Evolutionary conservation across 495 filamentous ascomycete species (phyloP).

Genomic region (Wilcoxina mikolae): DNA sequence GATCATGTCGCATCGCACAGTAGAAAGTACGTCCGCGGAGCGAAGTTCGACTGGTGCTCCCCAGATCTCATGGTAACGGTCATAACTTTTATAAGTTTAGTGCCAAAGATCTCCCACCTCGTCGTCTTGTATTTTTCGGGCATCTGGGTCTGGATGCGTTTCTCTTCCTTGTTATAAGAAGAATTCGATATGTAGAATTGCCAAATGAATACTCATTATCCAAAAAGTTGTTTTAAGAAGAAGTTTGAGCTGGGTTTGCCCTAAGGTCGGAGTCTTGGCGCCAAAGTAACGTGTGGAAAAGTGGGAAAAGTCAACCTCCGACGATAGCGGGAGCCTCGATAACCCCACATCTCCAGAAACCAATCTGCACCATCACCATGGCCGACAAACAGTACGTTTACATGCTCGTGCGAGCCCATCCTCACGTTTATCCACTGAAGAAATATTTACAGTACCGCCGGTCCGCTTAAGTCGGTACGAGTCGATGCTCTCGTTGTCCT

Average conservation of each 20-base stretch:
- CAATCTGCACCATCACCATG: slow-evolving; percentile 16
- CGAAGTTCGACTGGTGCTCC: too few relatives aligned
- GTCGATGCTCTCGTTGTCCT: slow-evolving; percentile 75
- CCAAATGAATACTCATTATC: too few relatives aligned
- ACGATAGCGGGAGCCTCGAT: slow-evolving; percentile 10
- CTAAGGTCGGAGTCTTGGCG: slow-evolving; percentile 21
- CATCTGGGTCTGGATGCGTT: too few relatives aligned
- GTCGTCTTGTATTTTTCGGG: too few relatives aligned
- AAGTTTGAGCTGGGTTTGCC: slow-evolving; percentile 8
- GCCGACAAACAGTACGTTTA: slow-evolving; percentile 10
- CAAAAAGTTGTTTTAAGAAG: too few relatives aligned
- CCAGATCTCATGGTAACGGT: too few relatives aligned
- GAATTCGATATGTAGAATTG: too few relatives aligned
- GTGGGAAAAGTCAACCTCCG: slow-evolving; percentile 20
- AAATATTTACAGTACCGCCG: slow-evolving; percentile 6
- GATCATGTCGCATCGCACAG: too few relatives aligned
- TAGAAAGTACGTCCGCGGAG: too few relatives aligned
- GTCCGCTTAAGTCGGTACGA: slow-evolving; percentile 55
- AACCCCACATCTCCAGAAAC: slow-evolving; percentile 15
- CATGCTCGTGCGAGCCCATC: background rate
- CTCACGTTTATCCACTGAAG: background rate
- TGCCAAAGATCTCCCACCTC: too few relatives aligned
- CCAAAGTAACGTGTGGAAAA: slow-evolving; percentile 3
- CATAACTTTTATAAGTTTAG: too few relatives aligned
- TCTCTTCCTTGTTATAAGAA: too few relatives aligned